A percentile compares a stretch with the other conserved stretches of the same genome.
These are phyloP conservation scores for Calonectria montana DNA, from an alignment of 2,329 filamentous ascomycete genomes.

Conservation along the genomic window DNA sequence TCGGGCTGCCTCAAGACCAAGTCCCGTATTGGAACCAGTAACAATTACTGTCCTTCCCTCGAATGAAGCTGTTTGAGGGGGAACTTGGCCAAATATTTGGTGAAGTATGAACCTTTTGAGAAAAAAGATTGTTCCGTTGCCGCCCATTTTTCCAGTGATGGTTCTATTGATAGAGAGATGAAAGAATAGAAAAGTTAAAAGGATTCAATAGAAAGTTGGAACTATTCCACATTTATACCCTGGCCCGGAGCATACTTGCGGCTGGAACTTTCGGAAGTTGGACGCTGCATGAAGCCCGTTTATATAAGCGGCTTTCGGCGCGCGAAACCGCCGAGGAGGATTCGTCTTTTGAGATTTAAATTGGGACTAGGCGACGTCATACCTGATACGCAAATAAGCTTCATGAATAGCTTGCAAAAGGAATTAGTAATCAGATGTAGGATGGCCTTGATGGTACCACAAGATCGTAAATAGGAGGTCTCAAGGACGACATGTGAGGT, in stretches of 20 bases:
- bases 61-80: not conserved
- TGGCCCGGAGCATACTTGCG: not conserved
- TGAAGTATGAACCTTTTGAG: not conserved
- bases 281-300: not conserved
- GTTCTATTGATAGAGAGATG: not conserved
- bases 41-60: conserved; percentile 9
- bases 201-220: not conserved
- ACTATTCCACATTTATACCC: not conserved
- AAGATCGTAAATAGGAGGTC: too few species aligned
- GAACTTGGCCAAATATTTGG: not conserved
- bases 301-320: not conserved
- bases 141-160: not conserved
- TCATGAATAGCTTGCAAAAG: too few species aligned
- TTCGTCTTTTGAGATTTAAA: too few species aligned
- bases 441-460: too few species aligned
- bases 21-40: conserved; percentile 10
- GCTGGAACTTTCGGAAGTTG: not conserved
- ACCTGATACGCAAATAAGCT: too few species aligned
- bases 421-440: too few species aligned
- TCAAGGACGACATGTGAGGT: too few species aligned
- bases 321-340: too few species aligned
- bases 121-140: not conserved
- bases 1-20: conserved; percentile 9
- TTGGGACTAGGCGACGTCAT: not conserved
- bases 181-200: not conserved